These are phyloP conservation scores for Starmerella apicola DNA, from an alignment of 805 yeast genomes.

Conservation along the genomic window DNA sequence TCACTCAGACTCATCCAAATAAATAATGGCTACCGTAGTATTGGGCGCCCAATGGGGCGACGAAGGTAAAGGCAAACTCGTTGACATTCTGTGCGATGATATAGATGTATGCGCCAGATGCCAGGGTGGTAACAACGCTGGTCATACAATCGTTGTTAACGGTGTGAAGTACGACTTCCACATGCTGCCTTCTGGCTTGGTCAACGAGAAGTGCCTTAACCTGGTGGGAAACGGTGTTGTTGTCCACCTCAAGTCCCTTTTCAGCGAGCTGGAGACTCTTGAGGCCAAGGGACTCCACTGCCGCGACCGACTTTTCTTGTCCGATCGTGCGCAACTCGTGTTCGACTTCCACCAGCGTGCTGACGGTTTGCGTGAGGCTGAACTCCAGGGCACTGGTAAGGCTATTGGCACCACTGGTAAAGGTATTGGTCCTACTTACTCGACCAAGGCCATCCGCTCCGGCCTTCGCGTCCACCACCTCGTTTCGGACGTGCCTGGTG, in stretches of 20 bases:
- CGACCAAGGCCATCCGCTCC: constrained; percentile 92
- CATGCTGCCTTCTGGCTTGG: constrained; percentile 97
- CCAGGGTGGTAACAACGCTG: constrained; percentile 97
- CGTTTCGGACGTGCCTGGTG: constrained; percentile 74
- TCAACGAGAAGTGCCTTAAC: constrained; percentile 81
- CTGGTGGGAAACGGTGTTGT: constrained; percentile 95
- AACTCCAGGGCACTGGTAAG: constrained; percentile 65
- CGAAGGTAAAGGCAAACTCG: constrained; percentile 98
- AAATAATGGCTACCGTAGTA: constrained; percentile 71
- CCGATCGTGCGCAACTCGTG: constrained; percentile 91
- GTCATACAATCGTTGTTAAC: constrained; percentile 92
- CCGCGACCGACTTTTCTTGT: constrained; percentile 65
- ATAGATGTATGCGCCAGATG: constrained; percentile 96
- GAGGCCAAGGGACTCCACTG: constrained; percentile 69
- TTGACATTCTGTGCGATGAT: constrained; percentile 85
- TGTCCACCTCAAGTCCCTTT: constrained; percentile 85
- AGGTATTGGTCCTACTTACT: constrained; percentile 97
- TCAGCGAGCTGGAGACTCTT: constrained; percentile 69
- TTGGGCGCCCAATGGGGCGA: constrained; percentile 99
- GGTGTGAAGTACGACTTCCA: constrained; percentile 90
- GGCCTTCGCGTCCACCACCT: constrained; percentile 95
- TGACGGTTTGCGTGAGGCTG: constrained; percentile 89
- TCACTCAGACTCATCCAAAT: not conserved
- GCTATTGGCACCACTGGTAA: constrained; percentile 96
- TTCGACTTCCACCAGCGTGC: constrained; percentile 97